Base-by-base conservation (phyloP, 2,329 filamentous ascomycete species). In the Monosporascus sp. region DNA sequence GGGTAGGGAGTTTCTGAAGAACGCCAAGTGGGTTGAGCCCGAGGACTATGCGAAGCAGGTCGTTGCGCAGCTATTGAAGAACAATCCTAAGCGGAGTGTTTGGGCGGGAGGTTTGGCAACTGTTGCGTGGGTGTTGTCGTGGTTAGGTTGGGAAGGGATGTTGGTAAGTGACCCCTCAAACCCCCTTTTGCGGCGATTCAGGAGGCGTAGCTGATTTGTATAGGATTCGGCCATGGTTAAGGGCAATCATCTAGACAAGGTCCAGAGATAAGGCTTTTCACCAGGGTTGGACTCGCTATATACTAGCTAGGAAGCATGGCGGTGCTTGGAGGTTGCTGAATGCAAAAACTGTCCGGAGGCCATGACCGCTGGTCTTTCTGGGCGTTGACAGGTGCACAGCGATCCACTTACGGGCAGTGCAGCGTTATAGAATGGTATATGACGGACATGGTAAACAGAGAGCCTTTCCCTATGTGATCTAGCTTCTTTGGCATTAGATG, bases 111-210 rank as follows among this genome's bases (percentile, higher is more conserved):
- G 67, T 3, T 16, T 64, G 47, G 56, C 66, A 5, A 62, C 55
- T 1, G 20, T 65, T 6, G 64, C 63, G 3, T 67, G 64, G 58
- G 44, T 69, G 26, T 17, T 70, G 14, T 57, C 55, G 2, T 63
- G 59, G 58, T 58, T 71, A 5, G 65, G 65, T 2, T 69, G 66
- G 64, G 65, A 65, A 17, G 65, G 67, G 0, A 65, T 68, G 57
- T 26, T 68, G 48, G 66, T 68, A 50, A 62, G 64, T 65, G 22
- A 19, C 3, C 19, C 20, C 24, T 17, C 20, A 43, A 50, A 3
- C 22, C 8, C 22, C 31, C 27, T 47, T 14, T n/a, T 7, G n/a
- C 26, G 22, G 27, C 7, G 17, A 34, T 20, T 14, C 16, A 11
- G 20, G 2, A 47, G n/a, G 5, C 47, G n/a, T 24, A 36, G 49